Evolutionary conservation across 73 alveolate genomes (phyloP).

Genomic region (Vitrella brassicaformis): DNA sequence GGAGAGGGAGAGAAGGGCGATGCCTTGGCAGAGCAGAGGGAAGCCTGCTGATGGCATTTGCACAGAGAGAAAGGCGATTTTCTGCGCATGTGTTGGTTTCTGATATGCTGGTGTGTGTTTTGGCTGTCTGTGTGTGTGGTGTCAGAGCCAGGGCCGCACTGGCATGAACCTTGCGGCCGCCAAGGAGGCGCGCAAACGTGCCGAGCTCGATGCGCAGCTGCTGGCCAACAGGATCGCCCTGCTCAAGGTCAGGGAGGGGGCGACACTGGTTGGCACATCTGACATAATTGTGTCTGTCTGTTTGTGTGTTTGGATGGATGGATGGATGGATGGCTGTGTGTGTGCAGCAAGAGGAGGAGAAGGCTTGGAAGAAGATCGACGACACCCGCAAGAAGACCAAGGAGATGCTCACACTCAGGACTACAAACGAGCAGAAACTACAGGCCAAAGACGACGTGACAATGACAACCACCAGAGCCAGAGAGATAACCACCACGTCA

Average conservation of each 20-base stretch:
- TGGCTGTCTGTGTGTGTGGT: no score
- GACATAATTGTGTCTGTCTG: background rate
- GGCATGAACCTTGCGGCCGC: background rate
- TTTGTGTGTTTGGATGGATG: background rate
- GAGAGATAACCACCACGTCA: background rate
- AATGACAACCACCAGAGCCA: background rate
- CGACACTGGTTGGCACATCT: conserved; percentile 1
- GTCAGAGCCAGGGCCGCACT: no score
- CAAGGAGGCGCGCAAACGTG: conserved; percentile 40
- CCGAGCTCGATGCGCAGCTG: conserved; percentile 59
- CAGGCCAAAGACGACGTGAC: conserved; percentile 9
- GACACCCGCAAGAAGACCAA: conserved; percentile 59
- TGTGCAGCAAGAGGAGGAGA: conserved; percentile 28
- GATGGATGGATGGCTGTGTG: background rate
- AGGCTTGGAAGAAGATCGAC: conserved; percentile 72
- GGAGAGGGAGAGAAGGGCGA: no score
- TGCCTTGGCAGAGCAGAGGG: no score
- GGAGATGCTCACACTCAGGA: conserved; percentile 47
- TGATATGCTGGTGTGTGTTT: no score
- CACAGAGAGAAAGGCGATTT: no score
- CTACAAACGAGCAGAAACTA: conserved; percentile 41
- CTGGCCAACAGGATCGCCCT: conserved; percentile 60
- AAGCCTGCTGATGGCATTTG: no score
- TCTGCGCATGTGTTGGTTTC: no score
- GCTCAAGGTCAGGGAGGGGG: conserved; percentile 56